These are phyloP conservation scores for Sclerospora graminicola DNA, from an alignment of 352 stramenopile species.

Conservation along the genomic window DNA sequence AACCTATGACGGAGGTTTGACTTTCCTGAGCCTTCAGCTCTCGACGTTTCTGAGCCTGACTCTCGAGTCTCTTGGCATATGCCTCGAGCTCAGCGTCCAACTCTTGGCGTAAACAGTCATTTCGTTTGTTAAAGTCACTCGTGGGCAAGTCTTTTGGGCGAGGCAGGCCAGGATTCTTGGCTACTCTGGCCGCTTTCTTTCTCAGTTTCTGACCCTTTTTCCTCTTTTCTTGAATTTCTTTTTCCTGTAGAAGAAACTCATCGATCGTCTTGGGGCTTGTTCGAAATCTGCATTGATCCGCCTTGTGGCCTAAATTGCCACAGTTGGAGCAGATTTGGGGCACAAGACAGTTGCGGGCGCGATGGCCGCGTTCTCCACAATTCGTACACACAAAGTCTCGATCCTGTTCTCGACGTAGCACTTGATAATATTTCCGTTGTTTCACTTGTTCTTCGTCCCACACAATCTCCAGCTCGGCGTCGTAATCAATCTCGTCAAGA, in stretches of 20 bases:
- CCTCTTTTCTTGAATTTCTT: constrained; percentile 12
- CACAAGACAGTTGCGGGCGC: constrained; percentile 56
- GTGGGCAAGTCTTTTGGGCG: constrained; percentile 11
- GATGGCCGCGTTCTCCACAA: constrained; percentile 64
- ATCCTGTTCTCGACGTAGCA: constrained; percentile 46
- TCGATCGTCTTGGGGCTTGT: constrained; percentile 20
- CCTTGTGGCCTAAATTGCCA: constrained; percentile 51
- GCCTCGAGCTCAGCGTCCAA: constrained; percentile 56
- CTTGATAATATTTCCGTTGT: constrained; percentile 53
- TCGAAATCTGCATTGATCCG: constrained; percentile 34
- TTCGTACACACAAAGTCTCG: constrained; percentile 59
- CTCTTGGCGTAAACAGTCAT: constrained; percentile 40
- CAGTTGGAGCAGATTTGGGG: constrained; percentile 73
- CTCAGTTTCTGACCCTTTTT: constrained; percentile 11
- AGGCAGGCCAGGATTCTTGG: constrained; percentile 5
- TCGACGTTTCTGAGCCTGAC: constrained; percentile 9
- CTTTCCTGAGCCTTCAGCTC: constrained; percentile 11
- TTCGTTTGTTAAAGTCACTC: constrained; percentile 30
- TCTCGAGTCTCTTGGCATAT: constrained; percentile 30
- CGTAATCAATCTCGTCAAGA: constrained; percentile 56
- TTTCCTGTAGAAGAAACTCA: constrained; percentile 13
- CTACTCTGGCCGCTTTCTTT: constrained; percentile 6
- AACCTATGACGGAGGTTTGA: too few relatives aligned
- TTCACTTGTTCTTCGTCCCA: constrained; percentile 24
- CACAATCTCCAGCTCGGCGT: constrained; percentile 51